phyloP scores from a whole-genome alignment of 1,139 yeast species.

The Hyphopichia burtonii region DNA sequence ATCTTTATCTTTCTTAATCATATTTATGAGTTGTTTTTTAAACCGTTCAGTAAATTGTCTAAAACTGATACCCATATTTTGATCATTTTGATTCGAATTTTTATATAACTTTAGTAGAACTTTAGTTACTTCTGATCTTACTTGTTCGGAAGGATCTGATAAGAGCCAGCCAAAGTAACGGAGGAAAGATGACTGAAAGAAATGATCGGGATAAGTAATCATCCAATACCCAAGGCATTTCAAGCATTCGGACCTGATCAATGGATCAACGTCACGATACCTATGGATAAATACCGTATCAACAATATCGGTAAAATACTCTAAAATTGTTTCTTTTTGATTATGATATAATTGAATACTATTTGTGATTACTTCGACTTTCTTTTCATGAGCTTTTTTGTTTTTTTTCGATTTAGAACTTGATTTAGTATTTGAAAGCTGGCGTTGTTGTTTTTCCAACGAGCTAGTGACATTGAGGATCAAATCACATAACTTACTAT shows the following conservation, averaged over 20 bases:
- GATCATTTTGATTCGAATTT: slow-evolving; percentile 14
- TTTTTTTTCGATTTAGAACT: slow-evolving; percentile 24
- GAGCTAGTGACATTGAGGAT: slow-evolving; percentile 44
- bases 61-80: slow-evolving; percentile 41
- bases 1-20: slow-evolving; percentile 38
- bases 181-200: slow-evolving; percentile 66
- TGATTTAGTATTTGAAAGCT: slow-evolving; percentile 27
- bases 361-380: slow-evolving; percentile 41
- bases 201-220: slow-evolving; percentile 64
- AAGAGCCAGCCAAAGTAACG: slow-evolving; percentile 83
- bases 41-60: slow-evolving; percentile 74
- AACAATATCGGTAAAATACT: slow-evolving; percentile 62
- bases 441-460: slow-evolving; percentile 45
- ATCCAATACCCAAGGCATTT: slow-evolving; percentile 66
- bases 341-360: slow-evolving; percentile 48
- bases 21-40: slow-evolving; percentile 62
- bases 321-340: slow-evolving; percentile 54
- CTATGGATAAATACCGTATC: slow-evolving; percentile 72
- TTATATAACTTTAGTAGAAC: slow-evolving; percentile 53
- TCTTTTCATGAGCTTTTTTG: slow-evolving; percentile 24
- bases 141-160: slow-evolving; percentile 63
- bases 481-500: slow-evolving; percentile 57
- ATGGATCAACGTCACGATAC: slow-evolving; percentile 76
- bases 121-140: slow-evolving; percentile 64
- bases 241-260: slow-evolving; percentile 70